phyloP scores from a whole-genome alignment of 306 rosid genomes.

The Casuarina glauca region DNA sequence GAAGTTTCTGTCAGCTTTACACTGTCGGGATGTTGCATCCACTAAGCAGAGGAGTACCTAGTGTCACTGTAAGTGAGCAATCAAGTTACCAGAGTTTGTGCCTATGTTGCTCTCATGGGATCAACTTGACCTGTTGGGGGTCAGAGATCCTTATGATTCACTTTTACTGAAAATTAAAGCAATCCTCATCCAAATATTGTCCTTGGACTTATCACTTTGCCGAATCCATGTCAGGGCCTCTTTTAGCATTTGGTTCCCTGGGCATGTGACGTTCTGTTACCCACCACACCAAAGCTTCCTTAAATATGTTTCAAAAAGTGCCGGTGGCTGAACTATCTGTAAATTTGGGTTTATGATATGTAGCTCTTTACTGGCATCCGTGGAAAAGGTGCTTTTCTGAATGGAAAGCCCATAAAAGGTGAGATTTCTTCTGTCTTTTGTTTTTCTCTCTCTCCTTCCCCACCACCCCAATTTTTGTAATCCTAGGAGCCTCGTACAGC shows the following conservation, averaged over 20 bases:
- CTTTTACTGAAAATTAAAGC: not conserved
- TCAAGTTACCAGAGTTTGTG: not conserved
- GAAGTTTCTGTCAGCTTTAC: not conserved
- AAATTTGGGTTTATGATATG: constrained; percentile 27
- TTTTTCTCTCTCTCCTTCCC: not conserved
- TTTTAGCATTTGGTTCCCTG: not conserved
- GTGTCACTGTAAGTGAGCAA: not conserved
- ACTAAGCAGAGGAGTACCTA: constrained; percentile 1
- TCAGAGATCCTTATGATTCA: constrained; percentile 10
- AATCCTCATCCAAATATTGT: too few relatives aligned
- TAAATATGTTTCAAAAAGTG: constrained; percentile 18
- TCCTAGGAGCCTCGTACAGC: not conserved
- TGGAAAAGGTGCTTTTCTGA: constrained; percentile 89
- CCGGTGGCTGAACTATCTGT: constrained; percentile 22
- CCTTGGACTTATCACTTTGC: not conserved
- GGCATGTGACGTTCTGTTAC: not conserved
- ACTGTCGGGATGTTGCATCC: not conserved
- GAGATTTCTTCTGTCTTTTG: constrained; percentile 22
- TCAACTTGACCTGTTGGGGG: constrained; percentile 11
- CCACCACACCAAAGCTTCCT: not conserved
- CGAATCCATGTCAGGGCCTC: not conserved
- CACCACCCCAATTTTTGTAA: too few relatives aligned
- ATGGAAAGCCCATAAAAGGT: constrained; percentile 84
- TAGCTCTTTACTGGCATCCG: constrained; percentile 84
- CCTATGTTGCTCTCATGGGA: constrained; percentile 6